A percentile compares a stretch with the other conserved stretches of the same genome.
Conservation (phyloP, 306 rosid genomes). For the Prosopis cineraria region DNA sequence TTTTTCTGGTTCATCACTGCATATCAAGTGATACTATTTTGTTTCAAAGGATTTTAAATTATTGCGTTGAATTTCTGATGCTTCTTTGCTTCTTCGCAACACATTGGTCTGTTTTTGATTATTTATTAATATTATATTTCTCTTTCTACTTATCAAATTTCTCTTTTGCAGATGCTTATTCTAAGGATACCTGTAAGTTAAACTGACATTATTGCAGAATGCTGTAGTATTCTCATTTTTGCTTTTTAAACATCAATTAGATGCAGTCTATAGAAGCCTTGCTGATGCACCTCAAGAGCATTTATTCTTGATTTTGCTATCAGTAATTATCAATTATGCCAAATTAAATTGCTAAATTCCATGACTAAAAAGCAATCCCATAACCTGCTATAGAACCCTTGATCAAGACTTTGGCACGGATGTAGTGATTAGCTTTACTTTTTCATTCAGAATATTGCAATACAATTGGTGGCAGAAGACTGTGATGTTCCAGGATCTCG, state of each 20-base stretch:
- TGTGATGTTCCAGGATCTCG: slow-evolving; percentile 54
- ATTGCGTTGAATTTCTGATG: slow-evolving; percentile 14
- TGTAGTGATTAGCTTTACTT: slow-evolving; percentile 29
- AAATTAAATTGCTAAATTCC: slow-evolving; percentile 21
- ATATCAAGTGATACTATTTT: slow-evolving; percentile 3
- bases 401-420: slow-evolving; percentile 30
- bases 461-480: slow-evolving; percentile 63
- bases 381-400: slow-evolving; percentile 14
- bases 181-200: slow-evolving; percentile 76
- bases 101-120: slow-evolving; percentile 2
- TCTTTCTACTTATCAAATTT: slow-evolving; percentile 22
- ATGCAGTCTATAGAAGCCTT: slow-evolving; percentile 19
- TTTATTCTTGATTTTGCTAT: slow-evolving; percentile 9
- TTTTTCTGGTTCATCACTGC: neutral
- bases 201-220: slow-evolving; percentile 33
- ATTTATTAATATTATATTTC: neutral
- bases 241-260: slow-evolving; percentile 26
- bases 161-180: slow-evolving; percentile 69
- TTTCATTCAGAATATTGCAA: slow-evolving; percentile 63
- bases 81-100: slow-evolving; percentile 1
- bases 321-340: slow-evolving; percentile 12
- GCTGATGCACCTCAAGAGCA: slow-evolving; percentile 28
- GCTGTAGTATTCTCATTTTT: slow-evolving; percentile 30
- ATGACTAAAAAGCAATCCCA: neutral
- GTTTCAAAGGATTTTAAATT: slow-evolving; percentile 15